Conservation (phyloP, 768 basidiomycete species). For the Leccinum variicolor region DNA sequence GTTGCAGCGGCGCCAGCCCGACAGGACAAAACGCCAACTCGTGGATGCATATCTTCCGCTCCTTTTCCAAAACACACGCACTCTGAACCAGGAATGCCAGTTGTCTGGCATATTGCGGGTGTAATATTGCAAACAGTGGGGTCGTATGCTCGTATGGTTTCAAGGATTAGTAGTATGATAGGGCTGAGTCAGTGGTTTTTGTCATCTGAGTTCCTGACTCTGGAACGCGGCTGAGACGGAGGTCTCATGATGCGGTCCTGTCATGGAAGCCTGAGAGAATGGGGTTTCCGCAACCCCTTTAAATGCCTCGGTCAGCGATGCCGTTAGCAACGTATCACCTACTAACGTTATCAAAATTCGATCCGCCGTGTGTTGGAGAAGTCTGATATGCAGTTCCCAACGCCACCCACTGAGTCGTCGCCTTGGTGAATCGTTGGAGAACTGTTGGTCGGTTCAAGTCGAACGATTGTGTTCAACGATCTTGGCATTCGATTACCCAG, state of each 20-base stretch:
- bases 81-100: background rate
- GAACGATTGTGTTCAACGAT: background rate
- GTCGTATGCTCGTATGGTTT: background rate
- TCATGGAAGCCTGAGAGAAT: too few species aligned
- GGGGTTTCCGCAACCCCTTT: background rate
- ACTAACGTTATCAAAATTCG: background rate
- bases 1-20: background rate
- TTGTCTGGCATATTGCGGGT: background rate
- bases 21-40: background rate
- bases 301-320: background rate
- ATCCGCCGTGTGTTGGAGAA: background rate
- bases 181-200: background rate
- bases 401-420: too few species aligned
- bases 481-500: background rate
- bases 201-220: background rate
- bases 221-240: background rate
- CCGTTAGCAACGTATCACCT: background rate
- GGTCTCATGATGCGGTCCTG: background rate
- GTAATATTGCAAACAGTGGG: background rate
- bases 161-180: background rate
- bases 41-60: background rate
- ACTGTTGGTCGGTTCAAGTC: background rate
- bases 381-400: background rate
- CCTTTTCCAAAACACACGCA: background rate
- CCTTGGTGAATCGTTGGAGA: background rate